A percentile compares a stretch with the other conserved stretches of the same genome.
Conservation (phyloP, 2,329 filamentous ascomycete genomes). For the Phaeophleospora eucalypticola region DNA sequence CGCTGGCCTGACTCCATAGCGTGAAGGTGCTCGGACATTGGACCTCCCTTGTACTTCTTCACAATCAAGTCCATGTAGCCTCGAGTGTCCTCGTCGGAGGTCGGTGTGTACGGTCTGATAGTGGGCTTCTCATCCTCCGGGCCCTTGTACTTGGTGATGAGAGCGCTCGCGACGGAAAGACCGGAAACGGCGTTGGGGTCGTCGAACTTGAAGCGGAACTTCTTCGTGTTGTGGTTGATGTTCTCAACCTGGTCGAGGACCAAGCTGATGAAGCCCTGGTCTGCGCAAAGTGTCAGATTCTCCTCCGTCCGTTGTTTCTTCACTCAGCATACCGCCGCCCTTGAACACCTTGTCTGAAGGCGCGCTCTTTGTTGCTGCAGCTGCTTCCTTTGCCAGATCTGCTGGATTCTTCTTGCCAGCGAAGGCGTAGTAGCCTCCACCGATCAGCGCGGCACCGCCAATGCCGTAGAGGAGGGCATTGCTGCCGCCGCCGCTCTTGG, state of each 20-base stretch:
- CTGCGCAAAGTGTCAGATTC: slow-evolving; percentile 33
- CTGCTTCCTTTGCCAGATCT: slow-evolving; percentile 23
- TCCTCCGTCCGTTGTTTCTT: not conserved
- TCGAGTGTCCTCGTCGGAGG: slow-evolving; percentile 74
- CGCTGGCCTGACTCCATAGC: slow-evolving; percentile 74
- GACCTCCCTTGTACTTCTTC: slow-evolving; percentile 85
- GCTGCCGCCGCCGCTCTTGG: slow-evolving; percentile 53
- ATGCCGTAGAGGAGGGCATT: slow-evolving; percentile 58
- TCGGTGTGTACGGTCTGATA: slow-evolving; percentile 88
- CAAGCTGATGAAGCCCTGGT: slow-evolving; percentile 83
- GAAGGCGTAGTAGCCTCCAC: slow-evolving; percentile 49
- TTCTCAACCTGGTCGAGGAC: slow-evolving; percentile 72
- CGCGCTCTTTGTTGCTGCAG: slow-evolving; percentile 30
- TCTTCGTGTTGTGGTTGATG: slow-evolving; percentile 94
- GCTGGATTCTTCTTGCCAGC: slow-evolving; percentile 23
- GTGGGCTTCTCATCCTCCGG: slow-evolving; percentile 79
- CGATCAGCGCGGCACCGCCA: slow-evolving; percentile 56
- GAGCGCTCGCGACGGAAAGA: slow-evolving; percentile 72
- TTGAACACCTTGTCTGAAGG: slow-evolving; percentile 58
- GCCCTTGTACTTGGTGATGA: slow-evolving; percentile 89
- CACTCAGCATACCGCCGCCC: slow-evolving; percentile 52
- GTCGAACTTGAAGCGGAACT: slow-evolving; percentile 79
- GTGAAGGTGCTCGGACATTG: slow-evolving; percentile 89
- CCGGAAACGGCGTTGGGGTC: slow-evolving; percentile 82
- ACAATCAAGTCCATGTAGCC: slow-evolving; percentile 86